Evolutionary conservation across 306 rosid genomes (phyloP).

Genomic region (Leucaena leucocephala): DNA sequence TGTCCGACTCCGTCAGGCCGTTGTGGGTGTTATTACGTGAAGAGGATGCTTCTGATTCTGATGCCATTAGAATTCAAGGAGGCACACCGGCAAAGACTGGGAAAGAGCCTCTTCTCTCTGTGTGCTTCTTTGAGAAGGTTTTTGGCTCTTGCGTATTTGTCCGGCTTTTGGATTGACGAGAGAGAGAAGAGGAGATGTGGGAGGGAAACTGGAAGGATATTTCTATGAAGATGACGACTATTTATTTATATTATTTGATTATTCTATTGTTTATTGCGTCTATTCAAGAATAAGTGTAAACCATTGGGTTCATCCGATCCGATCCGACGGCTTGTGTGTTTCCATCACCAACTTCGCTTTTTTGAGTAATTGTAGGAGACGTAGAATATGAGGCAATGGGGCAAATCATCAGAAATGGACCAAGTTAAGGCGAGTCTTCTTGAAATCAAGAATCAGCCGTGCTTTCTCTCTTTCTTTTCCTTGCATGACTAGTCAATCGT

Average conservation of each 20-base stretch:
- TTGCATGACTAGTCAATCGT: not conserved
- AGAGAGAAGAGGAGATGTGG: not conserved
- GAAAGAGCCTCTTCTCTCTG: not conserved
- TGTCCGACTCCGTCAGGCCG: slow-evolving; percentile 24
- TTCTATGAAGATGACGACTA: slow-evolving; percentile 7
- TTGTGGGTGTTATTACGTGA: not conserved
- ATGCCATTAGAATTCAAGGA: not conserved
- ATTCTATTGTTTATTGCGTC: not conserved
- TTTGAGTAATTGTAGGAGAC: not conserved
- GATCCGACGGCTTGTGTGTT: not conserved
- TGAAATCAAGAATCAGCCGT: not conserved
- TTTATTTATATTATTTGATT: not conserved
- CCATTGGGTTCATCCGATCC: not conserved
- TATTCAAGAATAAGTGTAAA: not conserved
- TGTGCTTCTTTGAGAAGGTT: not conserved
- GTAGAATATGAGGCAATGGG: not conserved
- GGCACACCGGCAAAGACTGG: not conserved
- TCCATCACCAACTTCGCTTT: not conserved
- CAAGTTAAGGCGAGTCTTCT: not conserved
- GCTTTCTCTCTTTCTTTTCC: not conserved
- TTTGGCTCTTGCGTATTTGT: slow-evolving; percentile 1
- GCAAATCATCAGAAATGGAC: not conserved
- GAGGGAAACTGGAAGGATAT: not conserved
- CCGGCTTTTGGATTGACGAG: not conserved
- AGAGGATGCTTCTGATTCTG: not conserved